phyloP scores from a whole-genome alignment of 352 stramenopile genomes.

The Globisporangium carolinianum region DNA sequence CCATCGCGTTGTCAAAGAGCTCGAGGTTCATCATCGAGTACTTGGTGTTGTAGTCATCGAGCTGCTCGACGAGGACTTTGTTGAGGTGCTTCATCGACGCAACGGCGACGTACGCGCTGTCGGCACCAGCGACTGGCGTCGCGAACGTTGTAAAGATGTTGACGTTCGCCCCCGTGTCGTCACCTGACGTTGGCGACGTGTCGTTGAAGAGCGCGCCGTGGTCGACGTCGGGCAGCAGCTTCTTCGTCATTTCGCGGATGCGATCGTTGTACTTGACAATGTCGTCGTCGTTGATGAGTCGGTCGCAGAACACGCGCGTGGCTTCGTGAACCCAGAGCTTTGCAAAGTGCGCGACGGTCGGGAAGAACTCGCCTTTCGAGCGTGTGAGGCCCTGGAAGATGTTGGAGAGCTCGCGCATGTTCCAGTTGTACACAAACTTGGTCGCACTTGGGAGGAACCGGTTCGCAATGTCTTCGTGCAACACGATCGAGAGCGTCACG shows the following conservation, averaged over 20 bases:
- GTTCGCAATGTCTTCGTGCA: conserved; percentile 91
- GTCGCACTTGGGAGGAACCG: conserved; percentile 94
- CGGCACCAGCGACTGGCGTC: conserved; percentile 48
- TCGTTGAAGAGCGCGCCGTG: conserved; percentile 82
- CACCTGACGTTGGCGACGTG: conserved; percentile 19
- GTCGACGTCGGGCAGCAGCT: conserved; percentile 85
- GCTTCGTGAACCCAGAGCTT: conserved; percentile 95
- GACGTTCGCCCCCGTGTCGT: conserved; percentile 31
- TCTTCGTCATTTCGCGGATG: conserved; percentile 91
- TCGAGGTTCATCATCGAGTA: conserved; percentile 98
- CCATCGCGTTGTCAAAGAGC: conserved; percentile 97
- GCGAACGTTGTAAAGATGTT: conserved; percentile 97
- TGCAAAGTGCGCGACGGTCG: conserved; percentile 73
- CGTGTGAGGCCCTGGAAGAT: conserved; percentile 94
- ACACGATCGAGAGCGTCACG: conserved; percentile 85
- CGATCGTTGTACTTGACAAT: conserved; percentile 90
- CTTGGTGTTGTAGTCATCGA: conserved; percentile 96
- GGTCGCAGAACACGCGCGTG: conserved; percentile 96
- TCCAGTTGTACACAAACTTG: conserved; percentile 99
- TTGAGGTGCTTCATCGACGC: conserved; percentile 81
- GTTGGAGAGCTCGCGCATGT: conserved; percentile 95
- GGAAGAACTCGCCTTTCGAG: conserved; percentile 91
- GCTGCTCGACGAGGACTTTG: conserved; percentile 89
- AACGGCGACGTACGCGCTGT: conserved; percentile 73
- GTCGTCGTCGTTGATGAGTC: conserved; percentile 94